Evolutionary conservation across 306 rosid genomes (phyloP).

Genomic region (Lotus japonicus): DNA sequence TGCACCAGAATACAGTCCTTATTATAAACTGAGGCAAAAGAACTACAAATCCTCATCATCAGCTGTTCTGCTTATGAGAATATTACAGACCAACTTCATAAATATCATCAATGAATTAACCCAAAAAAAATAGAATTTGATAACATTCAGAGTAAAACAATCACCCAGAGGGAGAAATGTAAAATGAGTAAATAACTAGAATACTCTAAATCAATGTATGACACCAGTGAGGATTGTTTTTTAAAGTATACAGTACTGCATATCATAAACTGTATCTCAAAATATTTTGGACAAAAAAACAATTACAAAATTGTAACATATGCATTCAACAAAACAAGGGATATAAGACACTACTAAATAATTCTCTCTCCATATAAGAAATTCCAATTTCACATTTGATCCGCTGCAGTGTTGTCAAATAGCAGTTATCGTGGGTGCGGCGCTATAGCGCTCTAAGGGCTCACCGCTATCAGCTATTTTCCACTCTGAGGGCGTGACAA

Average conservation of each 20-base stretch:
- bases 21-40: not conserved
- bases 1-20: not conserved
- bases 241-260: not conserved
- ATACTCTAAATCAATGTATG: not conserved
- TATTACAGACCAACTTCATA: not conserved
- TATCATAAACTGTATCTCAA: not conserved
- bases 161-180: not conserved
- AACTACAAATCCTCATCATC: not conserved
- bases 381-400: not conserved
- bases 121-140: not conserved
- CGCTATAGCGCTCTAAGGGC: no score
- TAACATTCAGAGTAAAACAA: not conserved
- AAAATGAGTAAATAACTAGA: not conserved
- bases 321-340: not conserved
- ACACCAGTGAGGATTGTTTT: not conserved
- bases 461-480: no score
- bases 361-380: not conserved
- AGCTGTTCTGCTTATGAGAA: not conserved
- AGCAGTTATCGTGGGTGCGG: no score
- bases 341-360: not conserved
- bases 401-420: no score
- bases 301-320: not conserved
- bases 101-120: not conserved
- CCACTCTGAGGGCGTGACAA: no score
- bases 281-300: not conserved